Percentiles rank a stretch among this genome's conserved stretches.
Conservation (phyloP, 2,329 filamentous ascomycete species). For the Rhinocladiella similis region DNA sequence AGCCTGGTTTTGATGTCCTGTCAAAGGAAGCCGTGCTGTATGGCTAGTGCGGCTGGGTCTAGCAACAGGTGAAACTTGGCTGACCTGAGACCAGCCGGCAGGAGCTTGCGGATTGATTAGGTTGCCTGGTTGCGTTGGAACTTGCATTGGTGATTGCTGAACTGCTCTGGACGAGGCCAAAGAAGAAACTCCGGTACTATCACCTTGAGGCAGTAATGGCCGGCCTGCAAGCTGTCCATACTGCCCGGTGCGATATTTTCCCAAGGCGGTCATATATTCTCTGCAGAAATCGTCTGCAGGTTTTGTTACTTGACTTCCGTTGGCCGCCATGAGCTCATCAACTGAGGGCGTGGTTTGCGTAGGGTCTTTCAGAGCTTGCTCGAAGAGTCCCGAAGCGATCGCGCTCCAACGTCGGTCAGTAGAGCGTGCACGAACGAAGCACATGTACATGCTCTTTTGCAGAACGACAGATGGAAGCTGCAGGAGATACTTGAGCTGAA, state of each 20-base stretch:
- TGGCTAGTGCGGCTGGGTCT: too few species aligned
- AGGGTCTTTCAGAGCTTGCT: neutral
- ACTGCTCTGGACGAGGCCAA: neutral
- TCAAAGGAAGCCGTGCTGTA: too few species aligned
- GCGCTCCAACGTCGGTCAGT: neutral
- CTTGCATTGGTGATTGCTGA: neutral
- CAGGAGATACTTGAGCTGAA: slow-evolving; percentile 5
- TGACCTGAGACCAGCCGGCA: neutral
- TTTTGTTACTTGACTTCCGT: neutral
- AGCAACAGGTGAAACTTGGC: too few species aligned
- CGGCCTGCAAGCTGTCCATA: neutral
- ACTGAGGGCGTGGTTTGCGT: neutral
- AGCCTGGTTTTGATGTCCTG: too few species aligned
- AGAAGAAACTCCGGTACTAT: neutral
- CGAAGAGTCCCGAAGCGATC: slow-evolving; percentile 1
- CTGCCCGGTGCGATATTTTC: neutral
- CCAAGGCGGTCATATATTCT: neutral
- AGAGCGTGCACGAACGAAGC: too few species aligned
- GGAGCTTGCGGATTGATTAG: neutral
- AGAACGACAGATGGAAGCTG: slow-evolving; percentile 14
- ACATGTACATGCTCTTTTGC: neutral
- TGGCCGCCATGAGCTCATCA: neutral
- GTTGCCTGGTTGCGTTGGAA: neutral
- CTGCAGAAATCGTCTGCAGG: neutral
- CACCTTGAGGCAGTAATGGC: neutral